Evolutionary conservation across 2,329 filamentous ascomycete genomes (phyloP).

Genomic region (Dissoconium aciculare): DNA sequence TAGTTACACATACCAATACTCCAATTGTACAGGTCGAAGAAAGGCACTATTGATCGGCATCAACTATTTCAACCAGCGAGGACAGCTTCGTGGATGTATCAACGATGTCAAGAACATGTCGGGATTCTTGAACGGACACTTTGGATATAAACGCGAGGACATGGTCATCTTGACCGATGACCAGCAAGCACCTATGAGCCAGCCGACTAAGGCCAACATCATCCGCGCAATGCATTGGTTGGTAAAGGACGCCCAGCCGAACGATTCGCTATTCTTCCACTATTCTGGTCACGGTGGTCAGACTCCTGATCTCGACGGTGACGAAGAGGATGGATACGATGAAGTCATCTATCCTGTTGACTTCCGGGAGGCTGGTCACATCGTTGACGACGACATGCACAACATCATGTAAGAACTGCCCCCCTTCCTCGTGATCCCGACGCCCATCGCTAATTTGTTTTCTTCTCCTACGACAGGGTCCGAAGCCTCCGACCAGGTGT

Average conservation of each 20-base stretch:
- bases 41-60: conserved; percentile 89
- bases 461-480: conserved; percentile 35
- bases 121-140: conserved; percentile 71
- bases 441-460: no score
- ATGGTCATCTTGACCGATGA: conserved; percentile 97
- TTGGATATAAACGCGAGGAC: conserved; percentile 84
- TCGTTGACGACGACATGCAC: conserved; percentile 74
- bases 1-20: conserved; percentile 78
- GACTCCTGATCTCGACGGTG: conserved; percentile 62
- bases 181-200: conserved; percentile 92
- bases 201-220: conserved; percentile 92
- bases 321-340: conserved; percentile 69
- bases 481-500: conserved; percentile 65
- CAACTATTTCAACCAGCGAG: conserved; percentile 89
- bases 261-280: conserved; percentile 95
- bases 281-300: conserved; percentile 85
- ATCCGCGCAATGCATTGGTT: conserved; percentile 95
- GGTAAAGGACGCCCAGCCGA: conserved; percentile 79
- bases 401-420: conserved; percentile 48
- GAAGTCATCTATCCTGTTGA: conserved; percentile 77
- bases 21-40: conserved; percentile 70
- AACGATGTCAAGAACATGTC: conserved; percentile 98
- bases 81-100: conserved; percentile 83
- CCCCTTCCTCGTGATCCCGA: background rate
- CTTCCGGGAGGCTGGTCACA: conserved; percentile 63